phyloP scores from a whole-genome alignment of 805 yeast genomes.

The Tetrapisispora arboricola region DNA sequence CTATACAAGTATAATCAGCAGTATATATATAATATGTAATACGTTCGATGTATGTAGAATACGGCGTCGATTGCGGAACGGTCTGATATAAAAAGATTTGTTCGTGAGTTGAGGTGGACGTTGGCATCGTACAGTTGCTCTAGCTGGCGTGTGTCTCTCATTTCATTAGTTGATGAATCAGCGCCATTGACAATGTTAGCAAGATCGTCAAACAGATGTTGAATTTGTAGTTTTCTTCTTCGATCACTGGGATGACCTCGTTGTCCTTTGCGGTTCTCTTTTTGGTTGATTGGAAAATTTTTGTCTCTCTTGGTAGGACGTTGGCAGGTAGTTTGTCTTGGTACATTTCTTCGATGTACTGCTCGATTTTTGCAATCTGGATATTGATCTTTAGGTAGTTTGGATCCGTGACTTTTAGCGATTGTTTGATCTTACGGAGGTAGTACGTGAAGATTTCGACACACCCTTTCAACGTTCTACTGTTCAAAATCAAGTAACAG shows the following conservation, averaged over 20 bases:
- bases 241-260: conserved; percentile 13
- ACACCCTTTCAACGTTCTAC: conserved; percentile 68
- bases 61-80: too few relatives aligned
- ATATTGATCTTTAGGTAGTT: conserved; percentile 77
- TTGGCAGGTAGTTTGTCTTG: conserved; percentile 54
- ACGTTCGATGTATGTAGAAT: too few relatives aligned
- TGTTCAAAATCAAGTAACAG: conserved; percentile 58
- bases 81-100: too few relatives aligned
- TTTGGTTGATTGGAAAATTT: conserved; percentile 30
- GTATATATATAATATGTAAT: too few relatives aligned
- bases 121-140: too few relatives aligned
- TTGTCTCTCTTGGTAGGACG: conserved; percentile 32
- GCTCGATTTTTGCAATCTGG: conserved; percentile 81
- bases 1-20: too few relatives aligned
- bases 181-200: conserved; percentile 9
- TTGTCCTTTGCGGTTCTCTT: conserved; percentile 36
- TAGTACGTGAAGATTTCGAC: conserved; percentile 69
- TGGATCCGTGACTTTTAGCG: conserved; percentile 73
- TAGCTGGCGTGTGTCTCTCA: too few relatives aligned
- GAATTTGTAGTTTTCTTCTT: conserved; percentile 22
- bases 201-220: conserved; percentile 16
- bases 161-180: neutral
- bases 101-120: too few relatives aligned
- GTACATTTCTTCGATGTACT: conserved; percentile 68
- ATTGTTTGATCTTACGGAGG: conserved; percentile 65